Percentiles rank a stretch among this genome's conserved stretches.
These are phyloP conservation scores for Tolypocladium tundrense DNA, from an alignment of 2,329 filamentous ascomycete genomes.

Conservation along the genomic window DNA sequence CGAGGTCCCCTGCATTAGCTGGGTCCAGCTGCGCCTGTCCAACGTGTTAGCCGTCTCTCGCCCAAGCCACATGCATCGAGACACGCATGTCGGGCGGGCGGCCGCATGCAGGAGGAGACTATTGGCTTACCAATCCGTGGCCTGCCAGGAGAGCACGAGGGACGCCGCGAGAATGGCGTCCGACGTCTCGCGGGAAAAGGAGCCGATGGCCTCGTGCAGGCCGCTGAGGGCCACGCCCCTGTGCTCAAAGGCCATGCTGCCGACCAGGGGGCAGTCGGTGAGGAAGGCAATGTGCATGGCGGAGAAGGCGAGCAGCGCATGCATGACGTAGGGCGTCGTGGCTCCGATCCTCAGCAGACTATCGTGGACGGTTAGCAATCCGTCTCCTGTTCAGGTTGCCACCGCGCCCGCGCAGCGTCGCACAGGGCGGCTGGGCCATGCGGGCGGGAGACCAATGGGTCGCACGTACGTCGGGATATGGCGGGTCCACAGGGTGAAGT, in stretches of 20 bases:
- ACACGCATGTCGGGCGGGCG: background rate
- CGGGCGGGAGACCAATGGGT: background rate
- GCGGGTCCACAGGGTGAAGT: constrained; percentile 85
- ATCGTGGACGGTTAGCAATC: background rate
- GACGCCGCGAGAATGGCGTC: constrained; percentile 89
- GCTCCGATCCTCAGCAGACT: constrained; percentile 62
- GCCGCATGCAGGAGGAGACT: background rate
- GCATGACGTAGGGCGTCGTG: constrained; percentile 83
- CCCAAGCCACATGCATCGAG: background rate
- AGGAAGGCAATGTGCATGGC: constrained; percentile 88
- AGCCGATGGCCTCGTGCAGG: constrained; percentile 74
- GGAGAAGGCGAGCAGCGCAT: constrained; percentile 85
- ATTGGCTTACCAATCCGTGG: constrained; percentile 73
- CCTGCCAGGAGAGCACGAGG: constrained; percentile 89
- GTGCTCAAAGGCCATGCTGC: constrained; percentile 83
- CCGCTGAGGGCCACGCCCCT: constrained; percentile 78
- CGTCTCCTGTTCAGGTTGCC: background rate
- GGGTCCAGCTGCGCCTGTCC: constrained; percentile 79
- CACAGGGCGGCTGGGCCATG: background rate
- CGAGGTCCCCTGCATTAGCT: constrained; percentile 82
- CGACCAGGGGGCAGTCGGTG: constrained; percentile 73
- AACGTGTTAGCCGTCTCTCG: constrained; percentile 18
- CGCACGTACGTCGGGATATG: constrained; percentile 77
- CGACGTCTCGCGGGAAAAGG: constrained; percentile 76
- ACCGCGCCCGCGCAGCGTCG: constrained; percentile 5